Base-by-base conservation (phyloP, 164 flowering plant species). In the Kingdonia uniflora region DNA sequence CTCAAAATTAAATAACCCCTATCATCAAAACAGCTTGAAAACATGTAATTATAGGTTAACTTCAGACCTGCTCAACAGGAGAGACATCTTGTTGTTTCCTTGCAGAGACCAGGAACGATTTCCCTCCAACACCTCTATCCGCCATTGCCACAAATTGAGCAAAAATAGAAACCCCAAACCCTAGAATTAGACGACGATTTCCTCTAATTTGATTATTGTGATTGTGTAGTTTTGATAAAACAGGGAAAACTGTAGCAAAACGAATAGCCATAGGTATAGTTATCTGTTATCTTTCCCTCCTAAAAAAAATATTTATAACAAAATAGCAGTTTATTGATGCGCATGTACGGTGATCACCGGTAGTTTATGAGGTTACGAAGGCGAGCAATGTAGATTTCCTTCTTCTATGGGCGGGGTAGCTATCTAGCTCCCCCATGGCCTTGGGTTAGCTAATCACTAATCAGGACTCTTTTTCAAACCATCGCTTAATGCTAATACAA, bases 51-150 rank as follows among this genome's bases (percentile, higher is more conserved):
- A 49, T 23, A 29, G 5, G 25, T 42, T 16, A 42, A 42, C 14
- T 12, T 23, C 11, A 40, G 14, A 87, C 96, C 91, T 81, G 59
- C 24, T 82, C 88, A 52, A 83, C 62, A 2, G 74, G 52, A 24
- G 72, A 61, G 23, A 19, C 64, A 49, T 75, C 54, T 58, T 76
- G 54, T 60, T 62, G 71, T 26, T 54, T 69, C 50, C 81, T 74
- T 0, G 96, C 92, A 58, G 78, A 80, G 14, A 94, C 91, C 7
- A 76, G 6, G 64, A 80, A 77, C 25, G 77, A 74, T 24, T 71
- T 77, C 38, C 67, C 70, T 14, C 71, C 73, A 35, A 51, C 8
- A 29, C 35, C 38, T 17, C 60, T 43, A 38, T 65, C 67, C 19
- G 75, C 68, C 87, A 82, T 81, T 26, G 55, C 64, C 68, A 68